A percentile compares a stretch with the other conserved stretches of the same genome.
Evolutionary conservation across 495 filamentous ascomycete species (phyloP).

Genomic region (Astrothelium macrocarpum): DNA sequence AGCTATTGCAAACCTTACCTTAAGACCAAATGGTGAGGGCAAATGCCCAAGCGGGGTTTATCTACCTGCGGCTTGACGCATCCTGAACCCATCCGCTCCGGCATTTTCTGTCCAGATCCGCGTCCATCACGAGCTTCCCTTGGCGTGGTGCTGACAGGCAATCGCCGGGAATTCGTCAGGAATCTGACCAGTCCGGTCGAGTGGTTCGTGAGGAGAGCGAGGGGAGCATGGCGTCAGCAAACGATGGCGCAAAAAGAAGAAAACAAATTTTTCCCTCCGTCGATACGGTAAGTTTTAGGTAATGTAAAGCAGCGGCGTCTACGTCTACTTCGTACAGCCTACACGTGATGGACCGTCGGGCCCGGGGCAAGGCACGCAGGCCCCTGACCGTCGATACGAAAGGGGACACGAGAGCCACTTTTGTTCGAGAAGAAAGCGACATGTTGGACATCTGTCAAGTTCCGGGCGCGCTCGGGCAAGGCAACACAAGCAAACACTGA

Average conservation of each 20-base stretch:
- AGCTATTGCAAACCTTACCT: slow-evolving; percentile 3
- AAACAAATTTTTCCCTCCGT: neutral
- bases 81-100: neutral
- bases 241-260: neutral
- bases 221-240: neutral
- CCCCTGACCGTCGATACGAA: neutral
- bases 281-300: neutral
- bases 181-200: neutral
- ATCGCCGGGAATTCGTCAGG: neutral
- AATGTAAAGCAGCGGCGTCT: too few relatives aligned
- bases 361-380: neutral
- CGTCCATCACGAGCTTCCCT: neutral
- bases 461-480: neutral
- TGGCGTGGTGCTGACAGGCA: neutral
- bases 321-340: neutral
- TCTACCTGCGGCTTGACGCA: neutral
- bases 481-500: slow-evolving; percentile 1
- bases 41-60: neutral
- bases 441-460: slow-evolving; percentile 3
- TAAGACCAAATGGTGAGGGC: neutral
- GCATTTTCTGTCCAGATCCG: neutral
- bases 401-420: neutral
- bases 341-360: neutral
- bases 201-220: neutral
- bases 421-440: slow-evolving; percentile 1